These are phyloP conservation scores for Starmerella roubikii DNA, from an alignment of 805 yeast genomes.

Conservation along the genomic window DNA sequence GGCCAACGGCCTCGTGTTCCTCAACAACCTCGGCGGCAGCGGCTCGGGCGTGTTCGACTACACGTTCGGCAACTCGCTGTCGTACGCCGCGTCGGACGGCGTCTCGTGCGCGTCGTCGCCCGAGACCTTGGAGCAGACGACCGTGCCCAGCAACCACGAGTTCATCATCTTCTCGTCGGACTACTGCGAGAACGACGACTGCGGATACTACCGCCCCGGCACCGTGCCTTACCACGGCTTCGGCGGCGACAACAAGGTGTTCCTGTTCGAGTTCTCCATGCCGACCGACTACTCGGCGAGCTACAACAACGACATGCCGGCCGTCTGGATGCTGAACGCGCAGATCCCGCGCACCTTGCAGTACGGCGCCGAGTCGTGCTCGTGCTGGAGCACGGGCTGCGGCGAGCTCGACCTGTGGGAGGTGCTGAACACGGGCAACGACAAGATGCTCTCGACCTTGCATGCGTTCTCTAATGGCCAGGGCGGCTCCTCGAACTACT, in stretches of 20 bases:
- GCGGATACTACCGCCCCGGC: constrained; percentile 77
- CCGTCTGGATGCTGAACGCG: constrained; percentile 90
- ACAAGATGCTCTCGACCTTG: constrained; percentile 55
- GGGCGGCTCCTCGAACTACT: constrained; percentile 82
- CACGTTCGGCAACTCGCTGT: constrained; percentile 82
- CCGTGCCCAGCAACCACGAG: constrained; percentile 62
- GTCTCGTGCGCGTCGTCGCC: constrained; percentile 56
- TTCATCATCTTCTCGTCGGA: constrained; percentile 60
- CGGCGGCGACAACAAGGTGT: constrained; percentile 69
- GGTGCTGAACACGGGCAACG: constrained; percentile 62
- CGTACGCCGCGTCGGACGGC: constrained; percentile 72
- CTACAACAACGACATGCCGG: constrained; percentile 88
- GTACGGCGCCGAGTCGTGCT: constrained; percentile 73
- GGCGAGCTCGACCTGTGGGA: constrained; percentile 96
- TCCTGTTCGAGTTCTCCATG: constrained; percentile 89
- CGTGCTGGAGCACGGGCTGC: constrained; percentile 95
- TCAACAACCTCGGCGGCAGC: constrained; percentile 69
- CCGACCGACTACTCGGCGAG: constrained; percentile 44
- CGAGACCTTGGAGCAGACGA: constrained; percentile 51
- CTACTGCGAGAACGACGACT: constrained; percentile 32
- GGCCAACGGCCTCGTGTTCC: constrained; percentile 58
- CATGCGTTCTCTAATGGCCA: constrained; percentile 70
- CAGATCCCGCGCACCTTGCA: constrained; percentile 93
- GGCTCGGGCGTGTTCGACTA: constrained; percentile 84
- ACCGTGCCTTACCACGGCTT: constrained; percentile 94